Conservation (phyloP, 2,329 filamentous ascomycete genomes). For the Aureobasidium sp. region DNA sequence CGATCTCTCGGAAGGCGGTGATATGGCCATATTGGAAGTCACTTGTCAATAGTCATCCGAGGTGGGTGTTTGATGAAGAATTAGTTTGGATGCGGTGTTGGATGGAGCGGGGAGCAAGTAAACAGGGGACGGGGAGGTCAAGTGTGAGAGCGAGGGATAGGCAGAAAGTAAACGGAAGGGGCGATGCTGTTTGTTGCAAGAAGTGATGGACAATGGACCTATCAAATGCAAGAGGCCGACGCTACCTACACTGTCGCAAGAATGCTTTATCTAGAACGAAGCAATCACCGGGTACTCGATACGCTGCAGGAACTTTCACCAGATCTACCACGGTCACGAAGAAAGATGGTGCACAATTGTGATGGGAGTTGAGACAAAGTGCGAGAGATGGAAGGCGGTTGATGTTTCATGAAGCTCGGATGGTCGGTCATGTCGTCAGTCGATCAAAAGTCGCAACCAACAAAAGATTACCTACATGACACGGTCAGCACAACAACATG, state of each 20-base stretch:
- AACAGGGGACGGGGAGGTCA: neutral
- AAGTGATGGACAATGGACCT: neutral
- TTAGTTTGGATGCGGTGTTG: neutral
- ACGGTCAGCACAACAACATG: conserved; percentile 18
- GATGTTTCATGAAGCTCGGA: too few species aligned
- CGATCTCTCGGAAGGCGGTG: neutral
- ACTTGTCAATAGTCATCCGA: neutral
- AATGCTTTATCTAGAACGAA: neutral
- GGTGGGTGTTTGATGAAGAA: neutral
- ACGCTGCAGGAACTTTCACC: neutral
- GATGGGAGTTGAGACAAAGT: neutral
- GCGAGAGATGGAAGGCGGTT: neutral
- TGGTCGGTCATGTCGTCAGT: neutral
- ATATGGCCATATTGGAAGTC: neutral
- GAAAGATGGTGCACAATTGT: neutral
- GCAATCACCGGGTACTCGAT: neutral
- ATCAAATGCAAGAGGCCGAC: neutral
- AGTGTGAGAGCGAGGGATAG: neutral
- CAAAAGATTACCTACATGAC: neutral
- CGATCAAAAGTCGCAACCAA: neutral
- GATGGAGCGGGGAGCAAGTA: neutral
- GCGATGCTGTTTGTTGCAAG: neutral
- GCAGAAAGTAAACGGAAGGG: neutral
- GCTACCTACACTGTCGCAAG: neutral
- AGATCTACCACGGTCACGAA: neutral